phyloP scores from a whole-genome alignment of 176 grass and related monocot species.

The Eragrostis curvula region DNA sequence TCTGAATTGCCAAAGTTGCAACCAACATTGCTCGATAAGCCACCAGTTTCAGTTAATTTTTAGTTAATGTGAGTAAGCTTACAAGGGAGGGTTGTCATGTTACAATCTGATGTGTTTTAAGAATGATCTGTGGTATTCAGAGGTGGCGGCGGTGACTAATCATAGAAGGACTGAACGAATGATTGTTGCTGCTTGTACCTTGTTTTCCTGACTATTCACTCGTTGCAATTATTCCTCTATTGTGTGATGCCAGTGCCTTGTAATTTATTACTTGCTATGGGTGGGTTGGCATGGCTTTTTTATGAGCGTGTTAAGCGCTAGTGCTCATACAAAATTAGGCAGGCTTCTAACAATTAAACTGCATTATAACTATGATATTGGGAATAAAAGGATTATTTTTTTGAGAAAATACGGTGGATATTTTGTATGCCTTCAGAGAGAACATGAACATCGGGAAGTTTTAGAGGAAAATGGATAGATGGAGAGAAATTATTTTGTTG shows the following conservation, averaged over 20 bases:
- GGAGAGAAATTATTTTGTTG: neutral
- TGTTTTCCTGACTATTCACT: neutral
- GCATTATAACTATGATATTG: neutral
- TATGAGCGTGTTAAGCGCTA: neutral
- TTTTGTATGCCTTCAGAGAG: neutral
- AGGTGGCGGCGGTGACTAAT: neutral
- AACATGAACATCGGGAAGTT: neutral
- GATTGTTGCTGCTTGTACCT: neutral
- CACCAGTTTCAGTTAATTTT: slow-evolving; percentile 15
- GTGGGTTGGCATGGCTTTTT: slow-evolving; percentile 2
- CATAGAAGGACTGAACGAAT: neutral
- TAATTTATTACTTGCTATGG: neutral
- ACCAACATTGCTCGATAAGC: neutral
- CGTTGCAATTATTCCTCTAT: neutral
- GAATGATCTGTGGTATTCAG: neutral
- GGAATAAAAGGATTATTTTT: neutral
- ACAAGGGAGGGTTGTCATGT: slow-evolving; percentile 3
- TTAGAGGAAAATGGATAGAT: neutral
- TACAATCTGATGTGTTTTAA: neutral
- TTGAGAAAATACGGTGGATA: neutral
- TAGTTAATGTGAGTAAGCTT: slow-evolving; percentile 33
- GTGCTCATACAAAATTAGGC: neutral
- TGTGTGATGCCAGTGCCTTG: neutral
- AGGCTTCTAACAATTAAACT: slow-evolving; percentile 5
- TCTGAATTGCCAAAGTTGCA: neutral